A percentile compares a stretch with the other conserved stretches of the same genome.
phyloP scores from a whole-genome alignment of 441 rosid genomes.

The Mallotus japonicus region DNA sequence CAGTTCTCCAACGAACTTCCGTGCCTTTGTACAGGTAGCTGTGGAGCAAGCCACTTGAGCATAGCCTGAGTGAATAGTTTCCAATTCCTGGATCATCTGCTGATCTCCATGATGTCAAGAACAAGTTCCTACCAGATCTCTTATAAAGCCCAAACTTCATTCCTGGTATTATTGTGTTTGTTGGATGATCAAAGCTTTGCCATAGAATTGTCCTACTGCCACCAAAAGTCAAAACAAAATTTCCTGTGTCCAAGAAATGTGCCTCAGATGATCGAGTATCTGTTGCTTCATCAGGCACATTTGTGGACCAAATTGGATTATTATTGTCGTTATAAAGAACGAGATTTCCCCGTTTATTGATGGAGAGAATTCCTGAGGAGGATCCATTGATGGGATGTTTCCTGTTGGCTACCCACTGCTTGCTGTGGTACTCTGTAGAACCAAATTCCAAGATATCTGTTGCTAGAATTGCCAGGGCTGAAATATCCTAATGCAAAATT shows the following conservation, averaged over 20 bases:
- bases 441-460: conserved; percentile 27
- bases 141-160: conserved; percentile 15
- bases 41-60: conserved; percentile 22
- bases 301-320: conserved; percentile 25
- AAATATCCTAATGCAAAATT: conserved; percentile 18
- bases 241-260: conserved; percentile 34
- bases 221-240: conserved; percentile 20
- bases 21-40: conserved; percentile 24
- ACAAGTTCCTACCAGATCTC: neutral
- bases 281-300: neutral
- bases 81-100: conserved; percentile 17
- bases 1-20: neutral
- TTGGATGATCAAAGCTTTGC: conserved; percentile 31
- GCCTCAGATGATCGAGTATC: neutral
- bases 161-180: conserved; percentile 10
- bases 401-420: conserved; percentile 31
- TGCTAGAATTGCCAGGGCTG: neutral
- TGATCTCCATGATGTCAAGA: conserved; percentile 29
- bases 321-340: neutral
- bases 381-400: conserved; percentile 17
- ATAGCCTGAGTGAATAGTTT: neutral
- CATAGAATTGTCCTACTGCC: neutral
- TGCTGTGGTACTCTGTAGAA: conserved; percentile 23
- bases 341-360: conserved; percentile 14
- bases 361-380: conserved; percentile 16